Evolutionary conservation across 2,329 filamentous ascomycete genomes (phyloP).

Genomic region (Stagonosporopsis tanaceti): DNA sequence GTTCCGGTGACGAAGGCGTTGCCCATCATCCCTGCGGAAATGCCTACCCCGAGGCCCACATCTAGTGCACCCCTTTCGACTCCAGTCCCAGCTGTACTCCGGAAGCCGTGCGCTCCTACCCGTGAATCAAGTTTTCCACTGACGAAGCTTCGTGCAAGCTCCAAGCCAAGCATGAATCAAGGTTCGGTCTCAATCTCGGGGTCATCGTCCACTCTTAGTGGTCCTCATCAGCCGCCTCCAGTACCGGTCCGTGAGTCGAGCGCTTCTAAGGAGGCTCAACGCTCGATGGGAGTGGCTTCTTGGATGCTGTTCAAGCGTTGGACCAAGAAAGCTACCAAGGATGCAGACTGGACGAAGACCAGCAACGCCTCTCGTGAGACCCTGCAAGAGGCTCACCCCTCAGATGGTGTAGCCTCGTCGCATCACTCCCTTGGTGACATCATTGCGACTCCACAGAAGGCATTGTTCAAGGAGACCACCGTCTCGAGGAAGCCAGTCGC

Average conservation of each 20-base stretch:
- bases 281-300: constrained; percentile 34
- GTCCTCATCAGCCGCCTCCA: constrained; percentile 26
- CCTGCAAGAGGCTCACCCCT: neutral
- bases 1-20: constrained; percentile 27
- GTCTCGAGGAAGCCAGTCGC: constrained; percentile 2
- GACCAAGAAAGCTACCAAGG: constrained; percentile 18
- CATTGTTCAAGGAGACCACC: constrained; percentile 20
- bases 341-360: constrained; percentile 13
- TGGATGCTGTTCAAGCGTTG: constrained; percentile 39
- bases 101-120: constrained; percentile 22
- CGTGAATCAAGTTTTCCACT: constrained; percentile 32
- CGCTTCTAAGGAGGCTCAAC: constrained; percentile 44
- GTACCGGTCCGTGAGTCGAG: constrained; percentile 46
- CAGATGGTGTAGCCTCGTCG: neutral
- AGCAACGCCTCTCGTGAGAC: constrained; percentile 15
- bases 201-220: constrained; percentile 34
- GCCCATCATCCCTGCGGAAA: constrained; percentile 7
- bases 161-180: constrained; percentile 34
- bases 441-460: constrained; percentile 24
- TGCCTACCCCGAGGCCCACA: constrained; percentile 16
- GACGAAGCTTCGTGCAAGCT: constrained; percentile 26
- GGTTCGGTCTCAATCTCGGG: constrained; percentile 30
- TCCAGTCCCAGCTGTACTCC: constrained; percentile 23
- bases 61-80: constrained; percentile 27
- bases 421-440: constrained; percentile 10